A percentile compares a stretch with the other conserved stretches of the same genome.
Evolutionary conservation across 441 rosid genomes (phyloP).

Genomic region (Flueggea neowawraea): DNA sequence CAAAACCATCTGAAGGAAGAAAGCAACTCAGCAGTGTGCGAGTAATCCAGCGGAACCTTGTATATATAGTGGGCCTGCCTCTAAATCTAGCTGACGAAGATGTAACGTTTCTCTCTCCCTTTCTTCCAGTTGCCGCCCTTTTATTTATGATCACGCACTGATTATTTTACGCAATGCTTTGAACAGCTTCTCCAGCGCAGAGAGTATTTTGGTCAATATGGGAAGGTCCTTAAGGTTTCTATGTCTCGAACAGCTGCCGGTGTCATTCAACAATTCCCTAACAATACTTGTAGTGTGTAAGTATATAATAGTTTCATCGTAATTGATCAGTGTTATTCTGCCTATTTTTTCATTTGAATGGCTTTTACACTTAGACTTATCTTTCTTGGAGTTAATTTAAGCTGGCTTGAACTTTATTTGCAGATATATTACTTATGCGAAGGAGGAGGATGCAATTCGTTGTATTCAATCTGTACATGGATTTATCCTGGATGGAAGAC

Average conservation of each 20-base stretch:
- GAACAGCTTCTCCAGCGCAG: slow-evolving; percentile 53
- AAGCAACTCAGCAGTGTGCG: slow-evolving; percentile 49
- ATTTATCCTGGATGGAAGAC: slow-evolving; percentile 69
- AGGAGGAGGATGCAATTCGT: slow-evolving; percentile 84
- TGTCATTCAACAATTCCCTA: slow-evolving; percentile 65
- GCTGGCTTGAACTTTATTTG: slow-evolving; percentile 2
- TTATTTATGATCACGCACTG: not conserved
- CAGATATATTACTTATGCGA: slow-evolving; percentile 76
- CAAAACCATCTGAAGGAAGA: slow-evolving; percentile 38
- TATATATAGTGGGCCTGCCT: slow-evolving; percentile 44
- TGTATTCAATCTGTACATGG: slow-evolving; percentile 91
- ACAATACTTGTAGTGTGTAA: slow-evolving; percentile 83
- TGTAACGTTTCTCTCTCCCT: slow-evolving; percentile 18
- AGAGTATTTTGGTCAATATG: slow-evolving; percentile 84
- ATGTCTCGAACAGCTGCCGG: slow-evolving; percentile 73
- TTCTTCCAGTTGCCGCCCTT: not conserved
- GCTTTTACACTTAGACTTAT: not conserved
- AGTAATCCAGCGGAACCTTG: slow-evolving; percentile 48
- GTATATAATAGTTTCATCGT: slow-evolving; percentile 15
- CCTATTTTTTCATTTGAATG: not conserved
- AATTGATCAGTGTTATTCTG: not conserved
- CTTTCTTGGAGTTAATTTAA: too few species aligned
- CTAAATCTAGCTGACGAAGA: slow-evolving; percentile 40
- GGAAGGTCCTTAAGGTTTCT: slow-evolving; percentile 79
- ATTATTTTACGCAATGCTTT: slow-evolving; percentile 7